Evolutionary conservation across 306 rosid species (phyloP).

Genomic region (Cajanus cajan): DNA sequence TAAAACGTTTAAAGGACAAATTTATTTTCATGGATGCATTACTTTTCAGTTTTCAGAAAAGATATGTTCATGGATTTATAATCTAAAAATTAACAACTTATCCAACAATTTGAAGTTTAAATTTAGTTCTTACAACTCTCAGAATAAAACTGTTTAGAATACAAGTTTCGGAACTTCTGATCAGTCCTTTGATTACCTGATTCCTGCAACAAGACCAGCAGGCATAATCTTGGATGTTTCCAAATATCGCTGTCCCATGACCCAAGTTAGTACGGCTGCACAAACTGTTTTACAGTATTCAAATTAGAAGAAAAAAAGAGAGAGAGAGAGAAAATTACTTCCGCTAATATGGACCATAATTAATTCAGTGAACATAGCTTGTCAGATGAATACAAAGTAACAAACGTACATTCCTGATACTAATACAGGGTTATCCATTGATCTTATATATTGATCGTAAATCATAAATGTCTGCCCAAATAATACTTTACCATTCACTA

Average conservation of each 20-base stretch:
- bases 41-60: conserved; percentile 10
- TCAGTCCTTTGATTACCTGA: conserved; percentile 54
- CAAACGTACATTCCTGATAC: background rate
- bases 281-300: conserved; percentile 49
- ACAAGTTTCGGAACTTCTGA: background rate
- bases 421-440: background rate
- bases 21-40: background rate
- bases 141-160: background rate
- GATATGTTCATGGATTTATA: background rate
- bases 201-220: conserved; percentile 80
- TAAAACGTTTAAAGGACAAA: background rate
- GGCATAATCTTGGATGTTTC: conserved; percentile 85
- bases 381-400: background rate
- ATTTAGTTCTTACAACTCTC: background rate
- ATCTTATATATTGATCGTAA: background rate
- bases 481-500: background rate
- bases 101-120: background rate
- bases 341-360: background rate
- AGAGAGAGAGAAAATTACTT: background rate
- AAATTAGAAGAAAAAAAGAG: conserved; percentile 4
- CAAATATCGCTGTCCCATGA: conserved; percentile 83
- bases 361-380: background rate
- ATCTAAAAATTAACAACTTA: conserved; percentile 2
- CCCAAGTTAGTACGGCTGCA: conserved; percentile 58
- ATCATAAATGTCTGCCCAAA: background rate